These are phyloP conservation scores for Yarrowia alimentaria DNA, from an alignment of 805 yeast species.

Conservation along the genomic window DNA sequence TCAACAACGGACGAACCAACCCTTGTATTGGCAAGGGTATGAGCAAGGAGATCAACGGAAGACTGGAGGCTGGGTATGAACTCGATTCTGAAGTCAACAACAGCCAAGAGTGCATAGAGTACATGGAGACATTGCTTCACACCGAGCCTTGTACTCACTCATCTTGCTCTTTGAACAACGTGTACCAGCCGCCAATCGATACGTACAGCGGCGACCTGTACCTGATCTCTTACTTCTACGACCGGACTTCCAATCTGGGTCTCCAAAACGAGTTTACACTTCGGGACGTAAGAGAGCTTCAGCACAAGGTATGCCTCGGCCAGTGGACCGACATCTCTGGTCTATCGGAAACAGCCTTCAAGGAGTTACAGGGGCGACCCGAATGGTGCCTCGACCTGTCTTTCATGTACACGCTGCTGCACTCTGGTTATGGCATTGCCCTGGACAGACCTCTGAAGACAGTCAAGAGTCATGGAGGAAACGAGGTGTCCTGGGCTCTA, in stretches of 20 bases:
- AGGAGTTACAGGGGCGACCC: slow-evolving; percentile 70
- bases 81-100: not conserved
- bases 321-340: slow-evolving; percentile 48
- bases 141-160: slow-evolving; percentile 42
- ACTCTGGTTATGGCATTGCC: slow-evolving; percentile 94
- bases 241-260: slow-evolving; percentile 87
- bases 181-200: slow-evolving; percentile 88
- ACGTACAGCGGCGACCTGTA: slow-evolving; percentile 61
- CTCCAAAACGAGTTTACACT: slow-evolving; percentile 85
- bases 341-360: slow-evolving; percentile 39
- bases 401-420: slow-evolving; percentile 83
- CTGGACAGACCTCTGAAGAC: slow-evolving; percentile 81
- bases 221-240: slow-evolving; percentile 91
- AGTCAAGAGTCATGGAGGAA: slow-evolving; percentile 79
- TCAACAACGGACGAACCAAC: slow-evolving; percentile 34
- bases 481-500: slow-evolving; percentile 96
- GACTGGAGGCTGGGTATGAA: slow-evolving; percentile 4
- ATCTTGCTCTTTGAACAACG: slow-evolving; percentile 94
- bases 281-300: slow-evolving; percentile 72
- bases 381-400: slow-evolving; percentile 91
- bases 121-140: slow-evolving; percentile 10
- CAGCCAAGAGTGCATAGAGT: slow-evolving; percentile 8
- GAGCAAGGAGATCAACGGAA: slow-evolving; percentile 6
- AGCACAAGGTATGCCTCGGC: slow-evolving; percentile 83
- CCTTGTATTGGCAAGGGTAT: slow-evolving; percentile 21